Percentiles rank a stretch among this genome's conserved stretches.
phyloP scores from a whole-genome alignment of 2,329 filamentous ascomycete species.

The Alternaria solani region DNA sequence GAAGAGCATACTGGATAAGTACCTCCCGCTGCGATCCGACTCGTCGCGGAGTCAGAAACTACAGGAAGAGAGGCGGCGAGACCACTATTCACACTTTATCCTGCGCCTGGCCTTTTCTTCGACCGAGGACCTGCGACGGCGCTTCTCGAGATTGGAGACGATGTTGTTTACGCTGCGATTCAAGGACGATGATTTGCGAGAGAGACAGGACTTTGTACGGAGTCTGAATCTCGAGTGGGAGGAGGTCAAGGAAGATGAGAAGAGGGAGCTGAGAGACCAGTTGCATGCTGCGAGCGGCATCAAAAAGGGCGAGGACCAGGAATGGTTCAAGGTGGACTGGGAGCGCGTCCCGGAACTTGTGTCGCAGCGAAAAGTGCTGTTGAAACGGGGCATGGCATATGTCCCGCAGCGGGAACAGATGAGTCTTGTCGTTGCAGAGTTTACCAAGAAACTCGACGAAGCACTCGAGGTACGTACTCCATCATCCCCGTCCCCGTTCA shows the following conservation, averaged over 20 bases:
- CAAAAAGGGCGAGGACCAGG: constrained; percentile 74
- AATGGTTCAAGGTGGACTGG: constrained; percentile 98
- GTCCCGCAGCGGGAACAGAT: constrained; percentile 87
- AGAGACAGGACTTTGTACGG: constrained; percentile 78
- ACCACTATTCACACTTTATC: constrained; percentile 98
- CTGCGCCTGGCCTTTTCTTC: constrained; percentile 89
- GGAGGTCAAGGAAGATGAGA: constrained; percentile 80
- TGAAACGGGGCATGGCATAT: constrained; percentile 85
- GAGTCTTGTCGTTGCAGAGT: constrained; percentile 89
- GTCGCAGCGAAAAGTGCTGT: constrained; percentile 74
- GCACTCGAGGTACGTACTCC: constrained; percentile 74
- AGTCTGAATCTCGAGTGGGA: constrained; percentile 86
- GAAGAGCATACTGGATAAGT: constrained; percentile 85
- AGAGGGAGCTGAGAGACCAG: constrained; percentile 68
- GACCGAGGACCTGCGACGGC: constrained; percentile 86
- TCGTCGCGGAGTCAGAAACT: constrained; percentile 68
- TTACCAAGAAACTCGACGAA: constrained; percentile 78
- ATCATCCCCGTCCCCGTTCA: not conserved
- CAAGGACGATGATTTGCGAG: constrained; percentile 75
- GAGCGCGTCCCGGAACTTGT: constrained; percentile 89
- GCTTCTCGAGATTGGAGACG: constrained; percentile 86
- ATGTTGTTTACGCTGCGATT: constrained; percentile 88
- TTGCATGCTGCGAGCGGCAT: constrained; percentile 63
- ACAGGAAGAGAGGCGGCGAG: constrained; percentile 81
- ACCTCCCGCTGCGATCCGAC: constrained; percentile 80